A percentile compares a stretch with the other conserved stretches of the same genome.
Conservation (phyloP, 345 rosid genomes). For the Kernera saxatilis region DNA sequence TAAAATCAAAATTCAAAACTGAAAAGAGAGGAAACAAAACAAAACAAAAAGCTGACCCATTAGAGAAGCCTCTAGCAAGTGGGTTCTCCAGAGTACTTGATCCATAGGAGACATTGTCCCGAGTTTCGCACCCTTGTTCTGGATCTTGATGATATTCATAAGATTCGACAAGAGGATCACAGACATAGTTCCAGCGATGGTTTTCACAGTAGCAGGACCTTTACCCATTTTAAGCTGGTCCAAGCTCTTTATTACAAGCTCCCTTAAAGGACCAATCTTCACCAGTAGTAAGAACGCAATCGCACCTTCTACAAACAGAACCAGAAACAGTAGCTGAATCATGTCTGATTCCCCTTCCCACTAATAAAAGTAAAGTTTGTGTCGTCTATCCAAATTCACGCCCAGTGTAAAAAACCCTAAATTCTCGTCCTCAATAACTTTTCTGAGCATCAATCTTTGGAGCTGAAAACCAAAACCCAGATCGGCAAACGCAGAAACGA, state of each 20-base stretch:
- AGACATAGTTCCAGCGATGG: conserved; percentile 85
- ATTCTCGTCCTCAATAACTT: background rate
- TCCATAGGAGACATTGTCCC: conserved; percentile 99
- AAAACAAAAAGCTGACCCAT: conserved; percentile 48
- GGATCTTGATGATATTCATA: conserved; percentile 87
- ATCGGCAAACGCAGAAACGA: background rate
- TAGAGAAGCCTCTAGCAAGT: conserved; percentile 93
- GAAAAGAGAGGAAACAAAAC: background rate
- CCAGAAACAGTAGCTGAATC: conserved; percentile 80
- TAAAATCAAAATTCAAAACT: no score
- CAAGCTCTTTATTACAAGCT: conserved; percentile 83
- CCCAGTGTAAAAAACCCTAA: conserved; percentile 4
- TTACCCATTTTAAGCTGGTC: conserved; percentile 79
- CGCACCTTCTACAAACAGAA: conserved; percentile 68
- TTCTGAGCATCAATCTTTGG: background rate
- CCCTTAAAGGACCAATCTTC: conserved; percentile 85
- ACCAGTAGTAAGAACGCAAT: conserved; percentile 65
- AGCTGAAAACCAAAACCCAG: background rate
- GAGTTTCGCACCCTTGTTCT: conserved; percentile 92
- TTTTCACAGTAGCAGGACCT: conserved; percentile 88
- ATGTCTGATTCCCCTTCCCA: conserved; percentile 33
- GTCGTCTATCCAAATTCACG: conserved; percentile 5
- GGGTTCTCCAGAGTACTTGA: conserved; percentile 97
- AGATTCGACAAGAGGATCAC: conserved; percentile 73
- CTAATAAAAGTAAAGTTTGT: background rate